Evolutionary conservation across 2,329 filamentous ascomycete genomes (phyloP).

Genomic region (Blumeria hordei): DNA sequence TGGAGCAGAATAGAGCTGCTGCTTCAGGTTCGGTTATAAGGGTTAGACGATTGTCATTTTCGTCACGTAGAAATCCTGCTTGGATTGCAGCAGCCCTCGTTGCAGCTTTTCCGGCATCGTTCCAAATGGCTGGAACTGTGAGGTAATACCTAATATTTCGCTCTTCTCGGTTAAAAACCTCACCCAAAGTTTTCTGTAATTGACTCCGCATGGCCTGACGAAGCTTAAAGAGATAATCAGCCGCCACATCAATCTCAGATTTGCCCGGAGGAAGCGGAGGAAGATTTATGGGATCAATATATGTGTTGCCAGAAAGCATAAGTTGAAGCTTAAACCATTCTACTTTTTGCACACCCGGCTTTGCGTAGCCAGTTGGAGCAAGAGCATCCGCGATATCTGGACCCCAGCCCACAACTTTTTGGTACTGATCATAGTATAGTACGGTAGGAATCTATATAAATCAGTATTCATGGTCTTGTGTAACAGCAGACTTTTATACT

Average conservation of each 20-base stretch:
- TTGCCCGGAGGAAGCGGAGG: slow-evolving; percentile 92
- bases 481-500: slow-evolving; percentile 23
- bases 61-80: slow-evolving; percentile 84
- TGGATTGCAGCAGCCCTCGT: slow-evolving; percentile 90
- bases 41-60: slow-evolving; percentile 90
- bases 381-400: slow-evolving; percentile 93
- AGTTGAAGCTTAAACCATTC: slow-evolving; percentile 99
- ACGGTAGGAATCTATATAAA: slow-evolving; percentile 69
- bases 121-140: slow-evolving; percentile 98
- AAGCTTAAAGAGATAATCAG: slow-evolving; percentile 95
- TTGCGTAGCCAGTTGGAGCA: slow-evolving; percentile 89
- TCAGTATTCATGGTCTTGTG: slow-evolving; percentile 5
- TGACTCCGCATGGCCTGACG: slow-evolving; percentile 92
- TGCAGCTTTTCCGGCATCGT: slow-evolving; percentile 92
- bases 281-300: slow-evolving; percentile 97
- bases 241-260: slow-evolving; percentile 97
- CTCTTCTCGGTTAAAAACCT: slow-evolving; percentile 95
- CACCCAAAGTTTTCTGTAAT: slow-evolving; percentile 83
- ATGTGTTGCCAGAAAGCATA: slow-evolving; percentile 96
- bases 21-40: slow-evolving; percentile 92
- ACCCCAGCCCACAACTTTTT: slow-evolving; percentile 98
- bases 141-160: slow-evolving; percentile 95
- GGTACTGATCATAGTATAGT: slow-evolving; percentile 98
- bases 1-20: slow-evolving; percentile 90
- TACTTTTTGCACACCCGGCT: slow-evolving; percentile 92